A percentile compares a stretch with the other conserved stretches of the same genome.
These are phyloP conservation scores for Orobanche coerulescens DNA, from an alignment of 257 asterid species.

Conservation along the genomic window DNA sequence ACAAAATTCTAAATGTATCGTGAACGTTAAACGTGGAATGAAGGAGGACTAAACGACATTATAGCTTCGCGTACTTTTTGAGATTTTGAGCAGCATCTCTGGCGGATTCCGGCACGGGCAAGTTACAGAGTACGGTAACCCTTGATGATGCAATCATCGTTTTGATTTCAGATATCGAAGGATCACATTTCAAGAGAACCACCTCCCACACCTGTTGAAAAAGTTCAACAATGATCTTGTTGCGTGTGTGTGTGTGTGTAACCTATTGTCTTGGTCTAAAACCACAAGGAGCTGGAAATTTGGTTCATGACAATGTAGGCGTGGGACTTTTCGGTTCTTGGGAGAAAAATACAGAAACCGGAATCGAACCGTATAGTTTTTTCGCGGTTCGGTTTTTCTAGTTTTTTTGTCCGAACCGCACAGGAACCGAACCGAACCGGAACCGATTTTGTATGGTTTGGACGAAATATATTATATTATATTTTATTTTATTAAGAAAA, in stretches of 20 bases:
- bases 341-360: too few relatives aligned
- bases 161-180: conserved; percentile 29
- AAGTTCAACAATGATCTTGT: neutral
- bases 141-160: conserved; percentile 60
- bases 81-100: conserved; percentile 44
- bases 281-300: too few relatives aligned
- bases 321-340: too few relatives aligned
- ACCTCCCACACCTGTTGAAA: conserved; percentile 82
- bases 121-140: conserved; percentile 52
- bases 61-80: conserved; percentile 53
- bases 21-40: neutral
- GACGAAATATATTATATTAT: too few relatives aligned
- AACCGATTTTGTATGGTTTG: too few relatives aligned
- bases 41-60: conserved; percentile 7
- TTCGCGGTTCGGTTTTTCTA: too few relatives aligned
- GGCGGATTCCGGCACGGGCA: conserved; percentile 56
- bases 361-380: too few relatives aligned
- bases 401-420: too few relatives aligned
- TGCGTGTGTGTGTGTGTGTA: neutral
- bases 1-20: neutral
- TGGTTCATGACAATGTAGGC: too few relatives aligned
- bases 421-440: too few relatives aligned
- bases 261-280: neutral
- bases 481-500: too few relatives aligned
- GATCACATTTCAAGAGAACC: conserved; percentile 42